phyloP scores from a whole-genome alignment of 2,329 filamentous ascomycete genomes.

The Fonsecaea erecta region DNA sequence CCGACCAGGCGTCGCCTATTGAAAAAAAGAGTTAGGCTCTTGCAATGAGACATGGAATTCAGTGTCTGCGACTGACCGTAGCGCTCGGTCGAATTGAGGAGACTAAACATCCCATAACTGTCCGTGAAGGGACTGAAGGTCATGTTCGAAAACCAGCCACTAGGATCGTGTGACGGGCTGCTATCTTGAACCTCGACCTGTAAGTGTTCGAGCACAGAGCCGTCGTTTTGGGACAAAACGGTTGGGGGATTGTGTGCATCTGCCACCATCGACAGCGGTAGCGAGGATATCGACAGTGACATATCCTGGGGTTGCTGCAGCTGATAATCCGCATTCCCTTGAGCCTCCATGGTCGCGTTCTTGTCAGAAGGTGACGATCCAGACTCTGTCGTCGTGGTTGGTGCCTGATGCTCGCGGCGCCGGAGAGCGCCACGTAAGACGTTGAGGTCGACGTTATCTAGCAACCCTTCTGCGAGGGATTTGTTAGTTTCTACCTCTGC shows the following conservation, averaged over 20 bases:
- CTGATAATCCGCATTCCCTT: neutral
- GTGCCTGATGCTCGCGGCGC: neutral
- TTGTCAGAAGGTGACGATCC: neutral
- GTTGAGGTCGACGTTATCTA: neutral
- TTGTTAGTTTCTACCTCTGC: neutral
- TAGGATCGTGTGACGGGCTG: neutral
- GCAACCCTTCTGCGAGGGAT: neutral
- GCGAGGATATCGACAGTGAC: neutral
- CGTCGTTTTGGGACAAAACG: neutral
- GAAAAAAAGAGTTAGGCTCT: neutral
- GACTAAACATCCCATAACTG: slow-evolving; percentile 6
- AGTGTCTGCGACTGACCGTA: neutral
- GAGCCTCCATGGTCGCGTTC: neutral
- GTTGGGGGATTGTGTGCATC: neutral
- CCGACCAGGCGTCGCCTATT: neutral
- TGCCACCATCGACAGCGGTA: neutral
- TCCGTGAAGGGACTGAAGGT: slow-evolving; percentile 3
- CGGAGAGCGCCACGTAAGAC: neutral
- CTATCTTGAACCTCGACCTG: neutral
- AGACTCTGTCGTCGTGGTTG: neutral
- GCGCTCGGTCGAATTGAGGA: neutral
- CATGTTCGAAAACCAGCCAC: neutral
- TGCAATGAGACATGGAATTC: neutral
- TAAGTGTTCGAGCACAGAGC: neutral
- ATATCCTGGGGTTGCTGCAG: neutral